A percentile compares a stretch with the other conserved stretches of the same genome.
Conservation (phyloP, 495 filamentous ascomycete species). For the Cladorrhinum samala region DNA sequence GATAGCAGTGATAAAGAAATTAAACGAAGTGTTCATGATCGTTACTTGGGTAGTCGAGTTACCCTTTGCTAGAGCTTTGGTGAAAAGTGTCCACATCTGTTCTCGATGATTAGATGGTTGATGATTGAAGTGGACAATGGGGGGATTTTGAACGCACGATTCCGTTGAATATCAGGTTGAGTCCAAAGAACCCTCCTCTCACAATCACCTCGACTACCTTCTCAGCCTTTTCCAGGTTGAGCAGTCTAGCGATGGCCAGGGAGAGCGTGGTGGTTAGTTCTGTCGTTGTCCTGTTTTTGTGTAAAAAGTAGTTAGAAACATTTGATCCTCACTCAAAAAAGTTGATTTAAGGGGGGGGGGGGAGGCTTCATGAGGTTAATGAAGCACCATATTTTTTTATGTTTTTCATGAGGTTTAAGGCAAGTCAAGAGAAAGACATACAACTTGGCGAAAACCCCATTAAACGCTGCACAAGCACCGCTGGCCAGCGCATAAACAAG, state of each 20-base stretch:
- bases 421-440: slow-evolving; percentile 28
- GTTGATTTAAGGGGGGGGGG: too few species aligned
- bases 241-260: slow-evolving; percentile 50
- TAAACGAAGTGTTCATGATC: slow-evolving; percentile 87
- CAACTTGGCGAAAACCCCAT: slow-evolving; percentile 96
- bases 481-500: slow-evolving; percentile 75
- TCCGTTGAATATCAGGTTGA: slow-evolving; percentile 85
- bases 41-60: slow-evolving; percentile 84
- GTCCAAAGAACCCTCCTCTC: slow-evolving; percentile 71
- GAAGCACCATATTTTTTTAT: not conserved
- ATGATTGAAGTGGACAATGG: not conserved
- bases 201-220: slow-evolving; percentile 57
- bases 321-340: too few species aligned
- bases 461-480: slow-evolving; percentile 86
- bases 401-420: not conserved
- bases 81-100: slow-evolving; percentile 86
- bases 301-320: not conserved
- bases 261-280: slow-evolving; percentile 69
- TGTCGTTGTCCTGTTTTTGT: slow-evolving; percentile 65
- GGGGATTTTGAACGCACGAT: slow-evolving; percentile 46
- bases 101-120: slow-evolving; percentile 4
- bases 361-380: too few species aligned
- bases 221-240: slow-evolving; percentile 50
- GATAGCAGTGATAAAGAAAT: slow-evolving; percentile 89
- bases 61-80: slow-evolving; percentile 73